A percentile compares a stretch with the other conserved stretches of the same genome.
Conservation (phyloP, 768 basidiomycete species). For the Suillus alpinus region DNA sequence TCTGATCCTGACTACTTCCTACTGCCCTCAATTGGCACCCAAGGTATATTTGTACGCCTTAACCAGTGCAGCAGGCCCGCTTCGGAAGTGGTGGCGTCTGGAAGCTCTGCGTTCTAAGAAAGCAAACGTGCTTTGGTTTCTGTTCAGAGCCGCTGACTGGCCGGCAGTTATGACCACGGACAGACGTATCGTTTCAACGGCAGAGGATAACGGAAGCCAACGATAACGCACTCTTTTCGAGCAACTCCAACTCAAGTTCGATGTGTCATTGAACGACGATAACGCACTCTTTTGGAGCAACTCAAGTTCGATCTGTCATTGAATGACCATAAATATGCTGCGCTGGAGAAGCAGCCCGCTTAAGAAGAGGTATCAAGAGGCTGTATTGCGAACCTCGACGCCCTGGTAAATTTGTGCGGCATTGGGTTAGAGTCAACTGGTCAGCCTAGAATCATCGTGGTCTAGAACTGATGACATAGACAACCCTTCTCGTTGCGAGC, state of each 20-base stretch:
- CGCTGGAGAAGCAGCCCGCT: conserved; percentile 18
- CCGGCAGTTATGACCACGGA: not conserved
- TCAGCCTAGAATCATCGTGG: not conserved
- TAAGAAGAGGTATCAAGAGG: conserved; percentile 4
- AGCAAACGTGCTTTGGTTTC: not conserved
- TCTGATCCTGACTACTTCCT: not conserved
- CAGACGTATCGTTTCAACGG: not conserved
- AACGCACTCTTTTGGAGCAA: not conserved
- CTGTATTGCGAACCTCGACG: conserved; percentile 18
- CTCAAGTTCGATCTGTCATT: conserved; percentile 12
- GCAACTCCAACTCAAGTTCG: not conserved
- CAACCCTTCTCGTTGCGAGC: conserved; percentile 46
- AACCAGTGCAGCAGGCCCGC: not conserved
- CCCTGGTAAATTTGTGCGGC: not conserved
- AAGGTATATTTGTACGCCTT: not conserved
- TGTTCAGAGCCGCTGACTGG: not conserved
- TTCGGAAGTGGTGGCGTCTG: not conserved
- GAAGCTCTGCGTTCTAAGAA: not conserved
- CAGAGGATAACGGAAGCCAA: not conserved
- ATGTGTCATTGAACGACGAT: conserved; percentile 29
- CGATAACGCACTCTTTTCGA: not conserved
- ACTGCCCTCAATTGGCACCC: not conserved
- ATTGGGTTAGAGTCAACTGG: not conserved
- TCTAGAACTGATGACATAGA: conserved; percentile 50
- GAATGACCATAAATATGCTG: conserved; percentile 23